Evolutionary conservation across 352 stramenopile genomes (phyloP).

Genomic region (Nothophytophthora sp.): DNA sequence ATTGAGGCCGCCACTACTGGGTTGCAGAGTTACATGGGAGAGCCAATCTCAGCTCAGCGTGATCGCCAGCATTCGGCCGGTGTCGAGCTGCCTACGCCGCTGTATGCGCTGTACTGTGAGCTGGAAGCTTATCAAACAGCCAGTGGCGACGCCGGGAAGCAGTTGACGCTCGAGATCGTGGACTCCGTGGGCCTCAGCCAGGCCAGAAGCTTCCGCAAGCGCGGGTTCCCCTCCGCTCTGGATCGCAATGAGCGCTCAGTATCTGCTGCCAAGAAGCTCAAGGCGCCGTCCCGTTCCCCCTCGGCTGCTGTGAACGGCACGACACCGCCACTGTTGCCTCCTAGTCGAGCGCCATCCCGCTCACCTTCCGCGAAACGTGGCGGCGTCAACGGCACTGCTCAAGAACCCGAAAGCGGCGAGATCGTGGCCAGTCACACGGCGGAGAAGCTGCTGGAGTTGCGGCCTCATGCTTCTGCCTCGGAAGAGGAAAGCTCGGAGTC

Average conservation of each 20-base stretch:
- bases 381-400: conserved; percentile 1
- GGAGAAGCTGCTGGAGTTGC: conserved; percentile 48
- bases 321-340: conserved; percentile 8
- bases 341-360: conserved; percentile 38
- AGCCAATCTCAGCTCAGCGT: conserved; percentile 41
- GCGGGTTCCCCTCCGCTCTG: conserved; percentile 35
- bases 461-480: conserved; percentile 28
- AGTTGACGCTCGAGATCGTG: conserved; percentile 56
- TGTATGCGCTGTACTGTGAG: conserved; percentile 78
- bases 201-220: conserved; percentile 26
- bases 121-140: conserved; percentile 67
- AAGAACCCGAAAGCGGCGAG: conserved; percentile 43
- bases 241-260: conserved; percentile 14
- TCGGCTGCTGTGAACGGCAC: conserved; percentile 16
- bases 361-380: conserved; percentile 48
- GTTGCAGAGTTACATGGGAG: conserved; percentile 64
- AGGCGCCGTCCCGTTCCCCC: conserved; percentile 37
- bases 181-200: conserved; percentile 28
- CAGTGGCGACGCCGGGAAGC: conserved; percentile 42
- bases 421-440: conserved; percentile 34
- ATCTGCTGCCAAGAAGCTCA: conserved; percentile 38
- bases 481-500: conserved; percentile 21
- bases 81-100: conserved; percentile 43
- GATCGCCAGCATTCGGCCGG: conserved; percentile 45
- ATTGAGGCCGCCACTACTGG: conserved; percentile 65